Percentiles rank a stretch among this genome's conserved stretches.
These are phyloP conservation scores for Wickerhamomyces rabaulensis DNA, from an alignment of 805 yeast genomes.

Conservation along the genomic window DNA sequence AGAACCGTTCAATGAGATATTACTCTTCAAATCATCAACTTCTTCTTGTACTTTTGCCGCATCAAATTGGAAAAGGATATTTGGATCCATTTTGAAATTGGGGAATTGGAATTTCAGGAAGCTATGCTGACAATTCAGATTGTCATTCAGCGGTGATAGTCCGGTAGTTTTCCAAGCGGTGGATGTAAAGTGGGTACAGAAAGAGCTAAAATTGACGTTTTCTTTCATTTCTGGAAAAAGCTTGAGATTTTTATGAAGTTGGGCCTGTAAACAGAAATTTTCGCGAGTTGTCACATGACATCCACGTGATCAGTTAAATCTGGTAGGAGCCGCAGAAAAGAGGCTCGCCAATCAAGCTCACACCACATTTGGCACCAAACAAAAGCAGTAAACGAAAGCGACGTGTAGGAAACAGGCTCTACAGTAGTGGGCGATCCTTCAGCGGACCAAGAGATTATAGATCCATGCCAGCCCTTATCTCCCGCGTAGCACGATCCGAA, in stretches of 20 bases:
- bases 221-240: neutral
- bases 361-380: no score
- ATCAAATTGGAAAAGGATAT: constrained; percentile 17
- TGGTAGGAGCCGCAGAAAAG: no score
- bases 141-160: neutral
- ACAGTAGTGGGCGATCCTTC: no score
- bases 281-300: neutral
- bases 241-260: neutral
- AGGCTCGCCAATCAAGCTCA: no score
- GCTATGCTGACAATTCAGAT: no score
- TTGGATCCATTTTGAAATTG: constrained; percentile 17
- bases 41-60: neutral
- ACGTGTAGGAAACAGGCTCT: no score
- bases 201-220: neutral
- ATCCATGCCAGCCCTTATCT: no score
- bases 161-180: neutral
- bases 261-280: neutral
- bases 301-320: neutral
- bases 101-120: no score
- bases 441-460: no score
- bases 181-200: neutral
- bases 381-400: no score
- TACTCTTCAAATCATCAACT: constrained; percentile 1
- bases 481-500: no score
- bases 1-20: neutral